Percentiles rank a stretch among this genome's conserved stretches.
These are phyloP conservation scores for Colletotrichum brevisporum DNA, from an alignment of 2,329 filamentous ascomycete genomes.

Conservation along the genomic window DNA sequence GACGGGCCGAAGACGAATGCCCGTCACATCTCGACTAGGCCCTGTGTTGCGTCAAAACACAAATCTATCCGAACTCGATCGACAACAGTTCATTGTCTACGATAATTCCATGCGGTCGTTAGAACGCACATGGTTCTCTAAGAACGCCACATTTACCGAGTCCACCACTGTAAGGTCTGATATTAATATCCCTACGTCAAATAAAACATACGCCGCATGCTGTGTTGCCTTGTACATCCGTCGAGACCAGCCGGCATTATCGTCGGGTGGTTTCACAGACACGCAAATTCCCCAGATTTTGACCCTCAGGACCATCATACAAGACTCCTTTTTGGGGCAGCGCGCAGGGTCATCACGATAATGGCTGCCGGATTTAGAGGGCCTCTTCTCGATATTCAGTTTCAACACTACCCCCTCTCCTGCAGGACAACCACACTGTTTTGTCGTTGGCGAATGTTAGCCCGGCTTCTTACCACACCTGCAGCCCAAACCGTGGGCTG, in stretches of 20 bases:
- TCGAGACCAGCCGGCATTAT: slow-evolving; percentile 26
- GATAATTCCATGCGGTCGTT: not conserved
- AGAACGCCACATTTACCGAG: not conserved
- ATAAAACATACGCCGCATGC: slow-evolving; percentile 22
- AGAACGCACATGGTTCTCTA: not conserved
- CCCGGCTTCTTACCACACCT: not conserved
- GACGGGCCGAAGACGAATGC: slow-evolving; percentile 11
- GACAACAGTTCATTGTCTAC: not conserved
- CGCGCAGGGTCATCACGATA: slow-evolving; percentile 12
- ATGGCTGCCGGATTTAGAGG: not conserved
- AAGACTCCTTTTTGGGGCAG: not conserved
- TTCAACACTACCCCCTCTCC: not conserved
- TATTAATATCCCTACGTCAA: slow-evolving; percentile 28
- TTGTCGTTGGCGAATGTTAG: slow-evolving; percentile 4
- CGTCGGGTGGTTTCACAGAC: slow-evolving; percentile 18
- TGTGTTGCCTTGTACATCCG: slow-evolving; percentile 5
- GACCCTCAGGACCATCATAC: slow-evolving; percentile 2
- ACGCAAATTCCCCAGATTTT: slow-evolving; percentile 29
- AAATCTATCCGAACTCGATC: not conserved
- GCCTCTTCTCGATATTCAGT: slow-evolving; percentile 11
- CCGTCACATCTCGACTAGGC: not conserved
- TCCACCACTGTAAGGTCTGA: slow-evolving; percentile 14
- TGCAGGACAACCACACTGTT: slow-evolving; percentile 11
- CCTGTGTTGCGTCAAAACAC: not conserved
- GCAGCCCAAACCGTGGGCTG: not conserved